Evolutionary conservation across 768 basidiomycete species (phyloP), one percentile per base, ranked within the genome.

Genomic region (Amyloporia xantha): DNA sequence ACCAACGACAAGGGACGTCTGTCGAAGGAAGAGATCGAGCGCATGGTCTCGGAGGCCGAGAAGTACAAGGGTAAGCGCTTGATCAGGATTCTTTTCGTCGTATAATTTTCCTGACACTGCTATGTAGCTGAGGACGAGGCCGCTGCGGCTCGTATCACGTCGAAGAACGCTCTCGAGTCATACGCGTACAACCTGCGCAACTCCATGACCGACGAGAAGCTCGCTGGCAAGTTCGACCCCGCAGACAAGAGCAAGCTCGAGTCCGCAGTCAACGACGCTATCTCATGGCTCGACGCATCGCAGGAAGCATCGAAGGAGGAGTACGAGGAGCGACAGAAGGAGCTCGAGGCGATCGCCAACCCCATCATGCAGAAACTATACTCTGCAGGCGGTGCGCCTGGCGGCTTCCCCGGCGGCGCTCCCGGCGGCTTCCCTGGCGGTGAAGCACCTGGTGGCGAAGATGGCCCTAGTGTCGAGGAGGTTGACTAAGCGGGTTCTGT

Each of bases 1-100:
- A 92, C 87, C 60, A 92, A 92, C 68, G 93, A 96, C 76, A 94
- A 97, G 75, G 92, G 93, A 38, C 91, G 94, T 68, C 72, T 98
- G 58, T 92, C 89, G 55, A 91, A 95, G 74, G 94, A 97, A 69
- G 94, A 97, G 65, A 97, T 97, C 54, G 94, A 98, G 68, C 88
- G 92, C 66, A 98, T 98, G 94, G 91, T 97, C 38, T 65, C 68
- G 52, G 94, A 96, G 65, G 94, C 94, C 47, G 93, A 95, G 81
- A 82, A 83, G 65, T 94, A 92, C 77, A 91, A 86, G 71, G 73
- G 82, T 78, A 68, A 60, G 78, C 61, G n/a, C 9, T 1, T 1
- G 19, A 10, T 7, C 9, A 15, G 3, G 2, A 20, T 53, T n/a
- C n/a, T 28, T 27, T 28, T 30, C 1, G 2, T 47, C 37, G 42